Conservation (phyloP, 2,329 filamentous ascomycete genomes). For the Penicillium sp. region DNA sequence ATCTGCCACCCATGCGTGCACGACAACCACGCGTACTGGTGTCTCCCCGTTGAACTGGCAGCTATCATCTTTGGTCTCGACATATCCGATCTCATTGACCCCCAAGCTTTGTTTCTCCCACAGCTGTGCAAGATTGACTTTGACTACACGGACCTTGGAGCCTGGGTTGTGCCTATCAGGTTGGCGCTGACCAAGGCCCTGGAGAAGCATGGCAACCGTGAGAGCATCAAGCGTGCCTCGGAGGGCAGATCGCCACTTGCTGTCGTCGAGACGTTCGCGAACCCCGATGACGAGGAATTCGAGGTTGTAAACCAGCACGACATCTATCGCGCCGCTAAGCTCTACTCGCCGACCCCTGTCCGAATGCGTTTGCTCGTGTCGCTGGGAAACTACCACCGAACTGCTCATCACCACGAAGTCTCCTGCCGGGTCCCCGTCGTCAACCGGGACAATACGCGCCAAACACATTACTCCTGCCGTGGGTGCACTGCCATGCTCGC, state of each 20-base stretch:
- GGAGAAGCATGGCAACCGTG: not conserved
- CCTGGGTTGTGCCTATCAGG: not conserved
- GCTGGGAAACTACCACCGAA: not conserved
- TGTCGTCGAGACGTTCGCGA: too few relatives aligned
- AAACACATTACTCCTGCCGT: not conserved
- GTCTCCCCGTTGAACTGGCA: not conserved
- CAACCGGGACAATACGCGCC: not conserved
- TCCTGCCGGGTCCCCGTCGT: not conserved
- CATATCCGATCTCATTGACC: not conserved
- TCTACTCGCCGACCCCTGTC: not conserved
- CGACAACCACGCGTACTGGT: not conserved
- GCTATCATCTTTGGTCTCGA: not conserved
- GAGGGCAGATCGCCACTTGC: not conserved
- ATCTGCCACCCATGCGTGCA: not conserved
- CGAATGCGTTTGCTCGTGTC: not conserved
- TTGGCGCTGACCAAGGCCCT: not conserved
- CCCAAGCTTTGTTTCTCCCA: not conserved
- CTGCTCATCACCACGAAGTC: not conserved
- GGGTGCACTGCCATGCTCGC: not conserved
- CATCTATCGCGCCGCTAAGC: not conserved
- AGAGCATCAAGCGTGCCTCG: not conserved
- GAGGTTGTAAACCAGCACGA: not conserved
- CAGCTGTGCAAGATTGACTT: not conserved
- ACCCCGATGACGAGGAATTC: not conserved
- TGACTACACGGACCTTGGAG: not conserved